These are phyloP conservation scores for Zymoseptoria crescenta DNA, from an alignment of 2,329 filamentous ascomycete genomes.

Conservation along the genomic window DNA sequence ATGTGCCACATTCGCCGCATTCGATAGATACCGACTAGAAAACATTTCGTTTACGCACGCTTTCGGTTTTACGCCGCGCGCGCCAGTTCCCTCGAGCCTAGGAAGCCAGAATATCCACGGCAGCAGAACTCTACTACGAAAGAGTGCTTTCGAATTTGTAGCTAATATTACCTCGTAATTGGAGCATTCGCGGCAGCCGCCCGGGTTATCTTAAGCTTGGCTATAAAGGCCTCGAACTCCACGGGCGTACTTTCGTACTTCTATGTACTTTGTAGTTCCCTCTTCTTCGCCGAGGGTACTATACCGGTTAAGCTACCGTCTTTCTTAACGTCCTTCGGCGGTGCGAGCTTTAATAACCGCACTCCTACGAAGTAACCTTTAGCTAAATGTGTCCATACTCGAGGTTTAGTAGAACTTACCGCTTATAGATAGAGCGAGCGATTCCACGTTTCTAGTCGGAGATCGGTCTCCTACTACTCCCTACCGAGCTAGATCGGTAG, in stretches of 20 bases:
- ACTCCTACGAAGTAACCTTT: neutral
- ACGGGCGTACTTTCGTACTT: neutral
- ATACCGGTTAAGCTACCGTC: neutral
- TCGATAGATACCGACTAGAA: too few species aligned
- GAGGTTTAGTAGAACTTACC: neutral
- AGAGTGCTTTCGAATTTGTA: too few species aligned
- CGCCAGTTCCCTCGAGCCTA: too few species aligned
- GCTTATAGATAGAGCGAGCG: neutral
- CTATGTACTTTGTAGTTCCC: neutral
- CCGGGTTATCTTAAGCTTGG: neutral
- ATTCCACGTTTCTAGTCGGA: neutral
- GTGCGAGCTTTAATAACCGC: neutral
- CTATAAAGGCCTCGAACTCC: neutral
- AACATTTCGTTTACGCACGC: too few species aligned
- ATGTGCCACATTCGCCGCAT: too few species aligned
- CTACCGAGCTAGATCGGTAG: neutral
- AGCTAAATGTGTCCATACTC: neutral
- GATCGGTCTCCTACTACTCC: neutral
- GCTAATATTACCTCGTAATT: neutral
- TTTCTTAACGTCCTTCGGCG: neutral
- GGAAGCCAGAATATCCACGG: too few species aligned
- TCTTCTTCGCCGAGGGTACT: neutral
- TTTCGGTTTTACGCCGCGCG: too few species aligned
- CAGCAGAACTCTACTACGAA: too few species aligned
- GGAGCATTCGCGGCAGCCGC: neutral